Evolutionary conservation across 768 basidiomycete genomes (phyloP), one percentile per base, ranked within the genome.

Genomic region (Russula sp.): DNA sequence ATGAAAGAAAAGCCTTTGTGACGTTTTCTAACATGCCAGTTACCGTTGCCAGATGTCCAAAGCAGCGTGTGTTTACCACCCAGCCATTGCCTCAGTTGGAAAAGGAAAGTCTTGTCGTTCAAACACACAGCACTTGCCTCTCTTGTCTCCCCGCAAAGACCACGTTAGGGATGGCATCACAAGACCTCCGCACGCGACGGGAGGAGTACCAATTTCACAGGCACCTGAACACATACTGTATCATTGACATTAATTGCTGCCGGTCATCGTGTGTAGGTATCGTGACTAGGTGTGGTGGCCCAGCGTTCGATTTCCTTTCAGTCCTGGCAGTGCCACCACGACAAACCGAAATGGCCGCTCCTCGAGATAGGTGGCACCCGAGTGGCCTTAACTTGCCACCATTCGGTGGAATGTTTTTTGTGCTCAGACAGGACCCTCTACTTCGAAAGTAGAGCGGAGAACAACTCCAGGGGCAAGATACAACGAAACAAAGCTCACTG

Each of bases 51-150:
- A 52, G 55, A 44, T 38, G 24, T 34, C 52, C 54, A 61, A 42
- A 24, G 22, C 6, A 22, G 51, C 13, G 20, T 44, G 34, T 5
- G 52, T n/a, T 36, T n/a, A 38, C 34, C 46, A 42, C 34, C 18
- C 34, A 26, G 18, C 24, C 18, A 20, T 38, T n/a, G 36, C 30
- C 26, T 34, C n/a, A n/a, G 58, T 7, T 34, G 46, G 34, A 64
- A 28, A 24, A 59, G 26, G 52, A 36, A 60, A 16, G 44, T 55
- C 36, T 54, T 48, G 51, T n/a, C 5, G 26, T 54, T 48, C 26
- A 36, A 46, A 52, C 32, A 40, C 30, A 11, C 30, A n/a, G 44
- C 20, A 26, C 16, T 28, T 50, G 3, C 3, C 5, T 13, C 3
- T 42, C n/a, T 49, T 51, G 49, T n/a, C n/a, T 51, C 38, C 50